Evolutionary conservation across 2,329 filamentous ascomycete genomes (phyloP).

Genomic region (Helicocarpus griseus): DNA sequence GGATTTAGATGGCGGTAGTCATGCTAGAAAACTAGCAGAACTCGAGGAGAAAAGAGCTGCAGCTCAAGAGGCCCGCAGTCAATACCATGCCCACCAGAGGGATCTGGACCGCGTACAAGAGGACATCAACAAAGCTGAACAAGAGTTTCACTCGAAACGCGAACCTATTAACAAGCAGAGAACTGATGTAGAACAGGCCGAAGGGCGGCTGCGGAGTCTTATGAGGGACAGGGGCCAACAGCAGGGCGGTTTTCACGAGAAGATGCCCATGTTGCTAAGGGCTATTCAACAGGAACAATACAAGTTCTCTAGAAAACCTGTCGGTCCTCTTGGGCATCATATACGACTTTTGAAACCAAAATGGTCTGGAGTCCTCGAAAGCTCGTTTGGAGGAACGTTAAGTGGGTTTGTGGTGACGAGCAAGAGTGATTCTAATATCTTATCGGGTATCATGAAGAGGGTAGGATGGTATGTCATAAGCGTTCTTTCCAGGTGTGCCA

Average conservation of each 20-base stretch:
- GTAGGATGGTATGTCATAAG: conserved; percentile 38
- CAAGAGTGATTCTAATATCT: conserved; percentile 61
- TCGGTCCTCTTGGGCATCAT: conserved; percentile 75
- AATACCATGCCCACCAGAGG: conserved; percentile 34
- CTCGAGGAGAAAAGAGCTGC: conserved; percentile 49
- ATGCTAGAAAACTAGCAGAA: conserved; percentile 51
- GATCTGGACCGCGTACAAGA: conserved; percentile 26
- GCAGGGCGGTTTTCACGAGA: conserved; percentile 54
- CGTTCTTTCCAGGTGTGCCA: neutral
- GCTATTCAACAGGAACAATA: conserved; percentile 58
- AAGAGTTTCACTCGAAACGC: conserved; percentile 17
- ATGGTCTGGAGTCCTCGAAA: conserved; percentile 79
- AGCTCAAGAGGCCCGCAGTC: conserved; percentile 36
- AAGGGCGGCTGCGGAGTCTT: conserved; percentile 44
- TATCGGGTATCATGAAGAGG: conserved; percentile 56
- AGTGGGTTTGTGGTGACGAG: conserved; percentile 73
- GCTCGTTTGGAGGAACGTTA: conserved; percentile 57
- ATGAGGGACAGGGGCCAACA: conserved; percentile 49
- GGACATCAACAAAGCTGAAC: conserved; percentile 25
- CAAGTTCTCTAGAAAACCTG: conserved; percentile 59
- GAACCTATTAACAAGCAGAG: conserved; percentile 35
- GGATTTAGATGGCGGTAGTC: conserved; percentile 59
- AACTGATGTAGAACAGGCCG: conserved; percentile 45
- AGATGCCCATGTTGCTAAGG: conserved; percentile 54
- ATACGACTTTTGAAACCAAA: conserved; percentile 66